phyloP scores from a whole-genome alignment of 345 rosid genomes.

The Heritiera fomes region DNA sequence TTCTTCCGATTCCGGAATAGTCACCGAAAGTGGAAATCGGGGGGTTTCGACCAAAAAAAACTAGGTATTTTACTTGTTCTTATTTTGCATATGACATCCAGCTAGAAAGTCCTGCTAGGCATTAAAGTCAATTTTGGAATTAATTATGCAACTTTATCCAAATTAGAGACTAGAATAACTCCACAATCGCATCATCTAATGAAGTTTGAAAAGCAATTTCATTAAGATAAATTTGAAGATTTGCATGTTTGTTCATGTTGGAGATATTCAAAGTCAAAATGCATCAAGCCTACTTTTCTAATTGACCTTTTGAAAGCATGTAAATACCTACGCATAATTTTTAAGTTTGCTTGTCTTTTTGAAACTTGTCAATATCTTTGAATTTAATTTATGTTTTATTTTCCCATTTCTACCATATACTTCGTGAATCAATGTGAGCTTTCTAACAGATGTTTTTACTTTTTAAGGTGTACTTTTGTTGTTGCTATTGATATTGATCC shows the following conservation, averaged over 20 bases:
- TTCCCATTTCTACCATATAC: neutral
- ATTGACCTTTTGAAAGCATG: neutral
- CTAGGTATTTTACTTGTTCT: neutral
- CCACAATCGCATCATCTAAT: neutral
- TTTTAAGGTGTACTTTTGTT: slow-evolving; percentile 39
- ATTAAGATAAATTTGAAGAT: neutral
- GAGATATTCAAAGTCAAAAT: neutral
- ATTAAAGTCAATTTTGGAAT: neutral
- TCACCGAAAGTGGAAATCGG: too few relatives aligned
- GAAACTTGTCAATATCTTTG: neutral
- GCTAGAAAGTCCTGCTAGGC: neutral
- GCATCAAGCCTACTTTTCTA: neutral
- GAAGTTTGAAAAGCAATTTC: neutral
- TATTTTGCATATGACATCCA: neutral
- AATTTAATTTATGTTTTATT: neutral
- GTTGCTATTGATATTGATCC: slow-evolving; percentile 59
- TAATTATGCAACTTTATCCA: neutral
- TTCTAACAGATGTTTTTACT: neutral
- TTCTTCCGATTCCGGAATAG: too few relatives aligned
- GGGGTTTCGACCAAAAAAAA: too few relatives aligned
- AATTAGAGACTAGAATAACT: neutral
- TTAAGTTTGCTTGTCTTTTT: neutral
- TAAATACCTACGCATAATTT: neutral
- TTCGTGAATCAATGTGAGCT: neutral
- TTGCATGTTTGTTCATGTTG: neutral